These are phyloP conservation scores for Auricularia sp. DNA, from an alignment of 768 basidiomycete genomes.

Conservation along the genomic window DNA sequence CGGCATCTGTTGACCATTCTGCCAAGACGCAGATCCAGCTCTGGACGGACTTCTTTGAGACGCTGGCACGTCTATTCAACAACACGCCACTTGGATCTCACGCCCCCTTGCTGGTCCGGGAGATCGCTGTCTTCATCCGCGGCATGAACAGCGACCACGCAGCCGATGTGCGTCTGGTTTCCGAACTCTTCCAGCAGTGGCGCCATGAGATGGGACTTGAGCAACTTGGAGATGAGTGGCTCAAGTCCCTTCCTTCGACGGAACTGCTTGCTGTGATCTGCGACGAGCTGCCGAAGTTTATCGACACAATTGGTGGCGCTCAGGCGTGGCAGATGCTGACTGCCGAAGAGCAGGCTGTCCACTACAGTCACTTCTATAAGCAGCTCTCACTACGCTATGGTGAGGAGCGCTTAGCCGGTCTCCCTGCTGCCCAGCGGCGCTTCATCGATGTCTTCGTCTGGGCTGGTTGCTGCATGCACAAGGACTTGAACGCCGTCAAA, in stretches of 20 bases:
- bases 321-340: neutral
- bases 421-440: constrained; percentile 9
- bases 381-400: constrained; percentile 12
- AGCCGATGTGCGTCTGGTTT: neutral
- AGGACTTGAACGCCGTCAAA: constrained; percentile 11
- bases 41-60: neutral
- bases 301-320: neutral
- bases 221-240: too few species aligned
- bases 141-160: neutral
- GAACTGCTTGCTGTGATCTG: too few species aligned
- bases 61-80: neutral
- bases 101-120: neutral
- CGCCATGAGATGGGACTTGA: too few species aligned
- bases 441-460: constrained; percentile 14
- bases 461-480: constrained; percentile 1
- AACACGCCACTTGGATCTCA: neutral
- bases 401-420: constrained; percentile 6
- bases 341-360: constrained; percentile 10
- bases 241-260: too few species aligned
- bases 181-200: neutral
- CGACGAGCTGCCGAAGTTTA: too few species aligned
- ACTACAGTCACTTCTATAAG: constrained; percentile 7
- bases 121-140: neutral
- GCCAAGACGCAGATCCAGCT: neutral
- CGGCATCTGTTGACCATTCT: constrained; percentile 16